Conservation (phyloP, 2,329 filamentous ascomycete species). For the Pseudogymnoascus sp. region DNA sequence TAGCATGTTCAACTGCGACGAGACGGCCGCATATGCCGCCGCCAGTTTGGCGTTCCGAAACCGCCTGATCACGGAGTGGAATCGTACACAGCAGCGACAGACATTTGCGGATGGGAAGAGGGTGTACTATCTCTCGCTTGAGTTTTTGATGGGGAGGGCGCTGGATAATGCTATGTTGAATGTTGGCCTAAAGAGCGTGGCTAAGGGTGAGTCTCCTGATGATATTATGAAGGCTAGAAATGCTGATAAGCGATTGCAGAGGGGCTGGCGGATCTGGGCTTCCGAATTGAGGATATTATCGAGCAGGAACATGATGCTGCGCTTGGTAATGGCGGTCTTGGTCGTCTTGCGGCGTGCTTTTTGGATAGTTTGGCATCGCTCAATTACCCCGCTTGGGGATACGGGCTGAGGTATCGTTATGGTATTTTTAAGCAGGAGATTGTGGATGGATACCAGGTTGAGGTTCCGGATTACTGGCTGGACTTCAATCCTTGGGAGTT, state of each 20-base stretch:
- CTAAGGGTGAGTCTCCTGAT: conserved; percentile 53
- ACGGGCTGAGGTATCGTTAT: conserved; percentile 90
- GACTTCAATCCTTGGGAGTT: conserved; percentile 99
- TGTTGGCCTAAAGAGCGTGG: conserved; percentile 76
- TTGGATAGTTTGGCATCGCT: conserved; percentile 91
- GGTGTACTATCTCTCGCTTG: conserved; percentile 93
- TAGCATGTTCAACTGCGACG: conserved; percentile 97
- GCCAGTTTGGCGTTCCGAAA: conserved; percentile 89
- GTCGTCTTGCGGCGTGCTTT: conserved; percentile 91
- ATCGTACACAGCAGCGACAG: conserved; percentile 94
- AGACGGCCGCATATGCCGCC: conserved; percentile 82
- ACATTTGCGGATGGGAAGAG: conserved; percentile 86
- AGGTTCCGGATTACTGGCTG: conserved; percentile 97
- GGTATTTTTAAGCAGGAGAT: conserved; percentile 99
- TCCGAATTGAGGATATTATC: conserved; percentile 94
- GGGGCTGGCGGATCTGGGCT: conserved; percentile 81
- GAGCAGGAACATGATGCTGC: conserved; percentile 93
- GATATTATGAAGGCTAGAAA: background rate
- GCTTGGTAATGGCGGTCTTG: conserved; percentile 90
- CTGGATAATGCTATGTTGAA: conserved; percentile 99
- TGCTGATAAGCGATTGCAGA: conserved; percentile 40
- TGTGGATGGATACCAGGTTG: conserved; percentile 93
- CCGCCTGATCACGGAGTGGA: conserved; percentile 90
- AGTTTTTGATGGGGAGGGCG: conserved; percentile 95
- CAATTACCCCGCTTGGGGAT: conserved; percentile 96